Evolutionary conservation across 345 rosid species (phyloP).

Genomic region (Pugionium cornutum): DNA sequence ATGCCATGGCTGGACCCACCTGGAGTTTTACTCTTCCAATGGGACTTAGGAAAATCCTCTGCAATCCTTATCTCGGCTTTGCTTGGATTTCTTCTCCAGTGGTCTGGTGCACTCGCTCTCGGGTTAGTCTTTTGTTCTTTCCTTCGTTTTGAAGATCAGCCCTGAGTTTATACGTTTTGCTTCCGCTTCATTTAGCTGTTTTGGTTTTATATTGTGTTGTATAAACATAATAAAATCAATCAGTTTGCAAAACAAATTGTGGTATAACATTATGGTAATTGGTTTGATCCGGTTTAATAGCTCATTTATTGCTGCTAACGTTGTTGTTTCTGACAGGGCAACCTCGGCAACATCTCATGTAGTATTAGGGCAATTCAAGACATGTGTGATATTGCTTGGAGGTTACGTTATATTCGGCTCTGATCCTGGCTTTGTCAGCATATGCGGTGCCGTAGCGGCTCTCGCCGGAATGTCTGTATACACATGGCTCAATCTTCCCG

Average conservation of each 20-base stretch:
- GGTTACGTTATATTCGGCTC: conserved; percentile 72
- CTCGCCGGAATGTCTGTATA: conserved; percentile 73
- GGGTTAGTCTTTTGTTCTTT: conserved; percentile 54
- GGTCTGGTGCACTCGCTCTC: conserved; percentile 96
- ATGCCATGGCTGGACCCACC: conserved; percentile 99
- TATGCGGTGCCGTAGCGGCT: conserved; percentile 30
- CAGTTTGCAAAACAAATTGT: too few relatives aligned
- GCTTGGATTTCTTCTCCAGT: conserved; percentile 89
- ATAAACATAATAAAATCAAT: too few relatives aligned
- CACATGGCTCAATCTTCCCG: conserved; percentile 61
- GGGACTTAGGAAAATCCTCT: conserved; percentile 69
- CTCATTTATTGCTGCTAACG: not conserved
- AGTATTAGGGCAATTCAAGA: conserved; percentile 90
- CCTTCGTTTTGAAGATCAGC: not conserved
- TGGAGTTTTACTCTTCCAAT: conserved; percentile 67
- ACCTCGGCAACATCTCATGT: conserved; percentile 95
- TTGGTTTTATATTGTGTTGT: too few relatives aligned
- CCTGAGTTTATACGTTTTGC: conserved; percentile 3
- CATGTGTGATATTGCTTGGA: conserved; percentile 79
- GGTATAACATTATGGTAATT: too few relatives aligned
- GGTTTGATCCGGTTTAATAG: too few relatives aligned
- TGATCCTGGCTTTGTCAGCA: conserved; percentile 76
- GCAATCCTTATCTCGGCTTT: conserved; percentile 73
- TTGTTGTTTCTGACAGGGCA: conserved; percentile 53
- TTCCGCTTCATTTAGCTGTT: conserved; percentile 2